Evolutionary conservation across 2,329 filamentous ascomycete species (phyloP).

Genomic region (Aureobasidium uvarum): DNA sequence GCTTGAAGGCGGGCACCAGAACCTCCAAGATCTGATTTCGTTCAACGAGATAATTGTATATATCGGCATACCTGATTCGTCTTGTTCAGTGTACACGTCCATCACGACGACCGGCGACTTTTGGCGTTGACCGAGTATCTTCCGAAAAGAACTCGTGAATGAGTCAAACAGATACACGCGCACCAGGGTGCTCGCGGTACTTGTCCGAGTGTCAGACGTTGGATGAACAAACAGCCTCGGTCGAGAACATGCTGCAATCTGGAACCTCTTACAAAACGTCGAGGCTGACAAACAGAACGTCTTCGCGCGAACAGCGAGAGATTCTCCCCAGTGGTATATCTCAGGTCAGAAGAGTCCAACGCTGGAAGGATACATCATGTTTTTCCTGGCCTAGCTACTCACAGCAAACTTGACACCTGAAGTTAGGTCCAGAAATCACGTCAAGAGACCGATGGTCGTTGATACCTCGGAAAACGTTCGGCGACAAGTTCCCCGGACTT

Average conservation of each 20-base stretch:
- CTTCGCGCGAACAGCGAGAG: not conserved
- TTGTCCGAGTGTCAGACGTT: slow-evolving; percentile 2
- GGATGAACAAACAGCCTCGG: slow-evolving; percentile 8
- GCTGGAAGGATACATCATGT: too few relatives aligned
- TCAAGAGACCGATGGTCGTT: not conserved
- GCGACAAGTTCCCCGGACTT: not conserved
- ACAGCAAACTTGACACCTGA: not conserved
- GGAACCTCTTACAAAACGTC: not conserved
- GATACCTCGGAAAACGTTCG: slow-evolving; percentile 16
- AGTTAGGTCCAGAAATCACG: too few relatives aligned
- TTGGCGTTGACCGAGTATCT: not conserved
- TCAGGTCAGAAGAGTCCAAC: too few relatives aligned
- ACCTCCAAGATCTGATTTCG: slow-evolving; percentile 23
- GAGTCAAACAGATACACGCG: slow-evolving; percentile 2
- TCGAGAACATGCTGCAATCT: not conserved
- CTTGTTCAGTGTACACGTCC: not conserved
- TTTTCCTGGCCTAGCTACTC: not conserved
- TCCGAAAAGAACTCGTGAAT: slow-evolving; percentile 11
- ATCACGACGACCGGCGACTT: not conserved
- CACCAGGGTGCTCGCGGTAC: slow-evolving; percentile 3
- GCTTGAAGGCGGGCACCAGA: slow-evolving; percentile 12
- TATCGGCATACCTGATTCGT: too few relatives aligned
- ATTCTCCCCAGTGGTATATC: not conserved
- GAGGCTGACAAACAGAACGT: not conserved
- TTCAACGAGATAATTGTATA: not conserved